Base-by-base conservation (phyloP, 768 basidiomycete genomes). In the Rossbeevera mucosa region DNA sequence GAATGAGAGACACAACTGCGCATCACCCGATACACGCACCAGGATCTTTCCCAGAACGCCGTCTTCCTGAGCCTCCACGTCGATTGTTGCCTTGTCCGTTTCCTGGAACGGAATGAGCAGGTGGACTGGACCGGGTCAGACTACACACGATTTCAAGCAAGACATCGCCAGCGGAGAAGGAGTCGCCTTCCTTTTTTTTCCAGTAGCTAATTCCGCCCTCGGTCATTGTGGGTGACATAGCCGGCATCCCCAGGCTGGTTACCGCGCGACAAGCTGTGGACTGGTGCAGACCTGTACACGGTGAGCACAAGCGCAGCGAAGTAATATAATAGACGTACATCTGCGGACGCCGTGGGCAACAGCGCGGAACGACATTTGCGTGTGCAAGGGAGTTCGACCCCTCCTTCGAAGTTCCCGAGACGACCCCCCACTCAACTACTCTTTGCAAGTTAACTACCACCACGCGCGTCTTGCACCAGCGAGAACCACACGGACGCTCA, bases 21-120 rank as follows among this genome's bases (percentile, higher is more conserved):
- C 25, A 29, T 33, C 20, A 26, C 22, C 24, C 42, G 18, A 42
- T 12, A 36, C 28, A 73, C 87, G 48, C 63, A 94, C 94, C 62
- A 99, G 60, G 57, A 98, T 95, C 76, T 91, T 97, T 50, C 88
- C 94, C 65, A 99, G 72, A 14, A 98, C 71, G 57, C 96, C 96
- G 62, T 98, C 94, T 26, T 97, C 95, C 71, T 94, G 94, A 13
- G 96, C 94, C 72, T 99, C 96, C 7, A 99, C 95, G 68, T 99
- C 96, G 64, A 98, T 96, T 2, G 93, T 94, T 14, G 95, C 90
- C 71, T 92, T 92, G 77, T 93, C 91, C 40, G 91, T 93, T 78
- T 93, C 91, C 91, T 93, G 70, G 52, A 50, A 50, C 26, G 24
- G 26, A 41, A 56, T 11, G 18, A 1, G 18, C 18, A 38, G 51